Evolutionary conservation across 2,329 filamentous ascomycete genomes (phyloP).

Genomic region (Penicillium paneum): DNA sequence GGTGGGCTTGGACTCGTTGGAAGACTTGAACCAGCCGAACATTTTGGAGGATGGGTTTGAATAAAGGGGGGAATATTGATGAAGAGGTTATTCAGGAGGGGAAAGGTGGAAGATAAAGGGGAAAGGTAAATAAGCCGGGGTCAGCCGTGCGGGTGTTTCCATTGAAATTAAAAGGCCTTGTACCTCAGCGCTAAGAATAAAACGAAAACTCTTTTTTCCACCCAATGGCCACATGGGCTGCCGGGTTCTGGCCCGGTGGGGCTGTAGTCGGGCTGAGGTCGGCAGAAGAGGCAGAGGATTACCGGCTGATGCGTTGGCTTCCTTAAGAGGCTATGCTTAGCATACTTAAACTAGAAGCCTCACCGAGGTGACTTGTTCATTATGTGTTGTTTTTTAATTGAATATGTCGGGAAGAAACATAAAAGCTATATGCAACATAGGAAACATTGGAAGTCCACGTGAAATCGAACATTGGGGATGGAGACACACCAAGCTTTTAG

Average conservation of each 20-base stretch:
- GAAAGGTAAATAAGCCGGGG: neutral
- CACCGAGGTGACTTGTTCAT: neutral
- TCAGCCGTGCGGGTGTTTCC: neutral
- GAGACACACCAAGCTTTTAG: conserved; percentile 5
- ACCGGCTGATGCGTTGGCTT: neutral
- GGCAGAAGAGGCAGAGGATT: neutral
- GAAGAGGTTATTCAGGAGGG: neutral
- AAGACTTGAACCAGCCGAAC: conserved; percentile 11
- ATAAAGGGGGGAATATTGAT: neutral
- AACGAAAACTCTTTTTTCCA: neutral
- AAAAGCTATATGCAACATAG: neutral
- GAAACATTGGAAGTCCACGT: neutral
- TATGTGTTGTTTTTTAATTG: neutral
- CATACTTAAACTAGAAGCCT: neutral
- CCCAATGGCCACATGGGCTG: neutral
- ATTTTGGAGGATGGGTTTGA: neutral
- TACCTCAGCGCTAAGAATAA: neutral
- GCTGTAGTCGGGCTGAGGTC: neutral
- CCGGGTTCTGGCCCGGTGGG: neutral
- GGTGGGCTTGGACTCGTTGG: conserved; percentile 1
- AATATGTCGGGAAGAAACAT: neutral
- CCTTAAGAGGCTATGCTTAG: neutral
- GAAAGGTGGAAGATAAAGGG: neutral
- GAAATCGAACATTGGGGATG: neutral
- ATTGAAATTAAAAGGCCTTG: neutral